These are phyloP conservation scores for Zanthoxylum bungeanum DNA, from an alignment of 345 rosid species.

Conservation along the genomic window DNA sequence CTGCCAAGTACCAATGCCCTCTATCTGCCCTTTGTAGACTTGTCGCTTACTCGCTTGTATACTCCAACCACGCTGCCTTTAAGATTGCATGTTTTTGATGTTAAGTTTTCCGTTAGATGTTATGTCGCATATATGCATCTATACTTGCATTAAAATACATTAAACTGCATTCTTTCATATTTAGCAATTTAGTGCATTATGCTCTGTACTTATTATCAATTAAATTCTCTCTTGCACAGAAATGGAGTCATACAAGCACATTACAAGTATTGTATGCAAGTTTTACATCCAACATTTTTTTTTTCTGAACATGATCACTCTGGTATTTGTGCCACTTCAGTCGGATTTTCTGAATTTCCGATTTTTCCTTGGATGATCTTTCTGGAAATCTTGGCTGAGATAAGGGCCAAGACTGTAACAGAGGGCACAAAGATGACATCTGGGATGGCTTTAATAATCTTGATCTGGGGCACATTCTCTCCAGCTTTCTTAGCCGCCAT, in stretches of 20 bases:
- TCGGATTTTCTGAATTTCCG: not conserved
- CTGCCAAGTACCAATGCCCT: not conserved
- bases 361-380: slow-evolving; percentile 35
- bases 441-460: slow-evolving; percentile 56
- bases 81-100: not conserved
- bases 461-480: slow-evolving; percentile 71
- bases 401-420: slow-evolving; percentile 50
- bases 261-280: not conserved
- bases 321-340: too few species aligned
- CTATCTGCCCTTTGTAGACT: not conserved
- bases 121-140: too few species aligned
- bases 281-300: too few species aligned
- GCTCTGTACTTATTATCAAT: too few species aligned
- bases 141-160: too few species aligned
- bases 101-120: too few species aligned
- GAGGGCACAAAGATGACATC: slow-evolving; percentile 84
- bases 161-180: too few species aligned
- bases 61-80: too few species aligned
- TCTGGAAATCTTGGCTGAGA: slow-evolving; percentile 67
- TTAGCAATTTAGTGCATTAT: not conserved
- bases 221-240: too few species aligned
- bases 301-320: too few species aligned
- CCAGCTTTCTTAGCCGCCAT: slow-evolving; percentile 88
- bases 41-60: too few species aligned
- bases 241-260: not conserved